Conservation (phyloP, 805 yeast species). For the Saccharomycopsis javanensis region DNA sequence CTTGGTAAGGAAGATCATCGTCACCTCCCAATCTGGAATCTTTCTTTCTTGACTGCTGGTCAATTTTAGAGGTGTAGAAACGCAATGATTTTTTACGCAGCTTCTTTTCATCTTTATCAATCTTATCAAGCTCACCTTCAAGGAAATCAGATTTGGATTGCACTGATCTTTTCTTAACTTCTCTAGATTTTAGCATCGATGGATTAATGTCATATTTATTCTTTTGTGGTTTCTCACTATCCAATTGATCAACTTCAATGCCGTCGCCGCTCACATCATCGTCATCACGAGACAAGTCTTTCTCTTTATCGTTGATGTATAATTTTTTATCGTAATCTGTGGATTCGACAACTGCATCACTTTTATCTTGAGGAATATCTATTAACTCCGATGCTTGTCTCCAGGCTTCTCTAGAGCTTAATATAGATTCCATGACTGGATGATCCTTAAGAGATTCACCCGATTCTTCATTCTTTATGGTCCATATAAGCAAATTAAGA, state of each 20-base stretch:
- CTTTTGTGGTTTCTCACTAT: conserved; percentile 23
- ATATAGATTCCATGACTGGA: conserved; percentile 78
- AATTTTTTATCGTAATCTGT: conserved; percentile 23
- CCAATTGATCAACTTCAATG: conserved; percentile 21
- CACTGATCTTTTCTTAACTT: conserved; percentile 32
- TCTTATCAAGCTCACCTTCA: conserved; percentile 68
- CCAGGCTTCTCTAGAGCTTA: conserved; percentile 82
- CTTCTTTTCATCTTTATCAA: conserved; percentile 80
- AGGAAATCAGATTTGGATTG: conserved; percentile 43
- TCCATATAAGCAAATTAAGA: conserved; percentile 60
- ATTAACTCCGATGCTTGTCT: conserved; percentile 61
- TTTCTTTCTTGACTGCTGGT: conserved; percentile 63
- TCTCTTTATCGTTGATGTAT: conserved; percentile 7
- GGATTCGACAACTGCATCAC: conserved; percentile 21
- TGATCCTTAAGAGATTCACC: conserved; percentile 63
- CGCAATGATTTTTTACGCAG: conserved; percentile 74
- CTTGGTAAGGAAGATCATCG: conserved; percentile 83
- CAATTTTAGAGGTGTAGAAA: conserved; percentile 95
- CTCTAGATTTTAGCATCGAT: conserved; percentile 36
- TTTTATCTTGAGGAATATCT: conserved; percentile 20
- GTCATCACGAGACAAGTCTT: conserved; percentile 17
- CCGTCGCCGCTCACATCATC: conserved; percentile 14
- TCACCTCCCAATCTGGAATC: conserved; percentile 66
- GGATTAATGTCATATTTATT: conserved; percentile 30
- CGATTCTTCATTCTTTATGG: conserved; percentile 45